These are phyloP conservation scores for Poterioochromonas sp. DNA, from an alignment of 352 stramenopile genomes.

Conservation along the genomic window DNA sequence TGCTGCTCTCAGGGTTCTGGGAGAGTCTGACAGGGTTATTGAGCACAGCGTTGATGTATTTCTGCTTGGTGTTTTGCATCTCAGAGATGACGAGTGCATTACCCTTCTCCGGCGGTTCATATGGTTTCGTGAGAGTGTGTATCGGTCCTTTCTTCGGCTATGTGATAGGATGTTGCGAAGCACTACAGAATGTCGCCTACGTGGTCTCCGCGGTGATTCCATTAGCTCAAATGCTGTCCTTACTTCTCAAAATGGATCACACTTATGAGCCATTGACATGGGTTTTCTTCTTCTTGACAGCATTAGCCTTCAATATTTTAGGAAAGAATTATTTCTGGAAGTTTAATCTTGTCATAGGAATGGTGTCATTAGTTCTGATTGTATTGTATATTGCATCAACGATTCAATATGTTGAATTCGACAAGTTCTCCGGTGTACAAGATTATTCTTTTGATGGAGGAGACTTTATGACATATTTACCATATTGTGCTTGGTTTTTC, in stretches of 20 bases:
- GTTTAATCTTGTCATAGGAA: background rate
- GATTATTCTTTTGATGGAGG: background rate
- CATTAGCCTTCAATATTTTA: background rate
- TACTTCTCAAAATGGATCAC: background rate
- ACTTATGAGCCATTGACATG: background rate
- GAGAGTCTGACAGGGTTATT: background rate
- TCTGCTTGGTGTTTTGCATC: background rate
- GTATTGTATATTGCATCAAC: background rate
- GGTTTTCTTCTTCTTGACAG: background rate
- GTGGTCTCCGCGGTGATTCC: background rate
- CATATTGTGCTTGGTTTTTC: background rate
- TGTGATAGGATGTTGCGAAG: no score
- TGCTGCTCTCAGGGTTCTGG: background rate
- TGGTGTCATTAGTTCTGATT: background rate
- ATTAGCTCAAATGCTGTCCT: background rate
- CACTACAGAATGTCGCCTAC: background rate
- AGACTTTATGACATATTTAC: background rate
- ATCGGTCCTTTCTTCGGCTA: background rate
- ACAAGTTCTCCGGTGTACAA: background rate
- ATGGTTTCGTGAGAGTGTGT: background rate
- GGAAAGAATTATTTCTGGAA: background rate
- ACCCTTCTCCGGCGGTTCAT: background rate
- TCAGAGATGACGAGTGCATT: background rate
- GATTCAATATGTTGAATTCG: background rate
- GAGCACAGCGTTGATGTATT: background rate